Evolutionary conservation across 129 eudicot species (phyloP).

Genomic region (sunflower (Helianthus annuus)): DNA sequence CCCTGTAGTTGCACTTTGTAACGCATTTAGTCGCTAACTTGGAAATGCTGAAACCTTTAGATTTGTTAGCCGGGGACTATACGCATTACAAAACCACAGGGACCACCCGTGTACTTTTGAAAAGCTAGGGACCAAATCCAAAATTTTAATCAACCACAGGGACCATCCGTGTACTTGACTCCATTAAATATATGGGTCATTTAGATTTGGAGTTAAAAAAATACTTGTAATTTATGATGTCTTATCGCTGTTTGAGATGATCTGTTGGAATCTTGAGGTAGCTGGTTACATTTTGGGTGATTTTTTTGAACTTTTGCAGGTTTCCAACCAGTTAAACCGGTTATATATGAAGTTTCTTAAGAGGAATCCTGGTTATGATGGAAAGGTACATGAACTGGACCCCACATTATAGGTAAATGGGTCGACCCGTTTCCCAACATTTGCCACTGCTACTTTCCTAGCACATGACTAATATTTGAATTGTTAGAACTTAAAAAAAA

Average conservation of each 20-base stretch:
- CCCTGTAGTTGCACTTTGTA: too few species aligned
- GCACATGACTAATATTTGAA: not conserved
- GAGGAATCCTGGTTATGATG: conserved; percentile 97
- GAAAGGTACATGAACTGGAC: conserved; percentile 60
- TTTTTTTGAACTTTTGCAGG: conserved; percentile 44
- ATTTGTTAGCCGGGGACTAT: too few species aligned
- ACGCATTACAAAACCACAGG: too few species aligned
- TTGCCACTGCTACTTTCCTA: not conserved
- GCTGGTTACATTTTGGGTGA: not conserved
- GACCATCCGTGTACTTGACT: too few species aligned
- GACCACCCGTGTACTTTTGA: too few species aligned
- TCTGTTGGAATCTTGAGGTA: not conserved
- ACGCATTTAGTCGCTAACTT: too few species aligned
- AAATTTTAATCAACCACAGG: too few species aligned
- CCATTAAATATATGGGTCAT: too few species aligned
- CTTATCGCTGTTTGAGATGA: not conserved
- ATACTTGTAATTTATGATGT: not conserved
- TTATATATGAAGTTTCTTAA: conserved; percentile 81
- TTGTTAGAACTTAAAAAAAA: not conserved
- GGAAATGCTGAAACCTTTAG: too few species aligned
- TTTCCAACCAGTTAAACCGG: conserved; percentile 84
- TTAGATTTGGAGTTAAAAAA: too few species aligned
- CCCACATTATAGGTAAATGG: conserved; percentile 4
- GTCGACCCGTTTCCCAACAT: not conserved
- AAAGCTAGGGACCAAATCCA: too few species aligned